Conservation (phyloP, 805 yeast genomes). For the Suhomyces sp. region DNA sequence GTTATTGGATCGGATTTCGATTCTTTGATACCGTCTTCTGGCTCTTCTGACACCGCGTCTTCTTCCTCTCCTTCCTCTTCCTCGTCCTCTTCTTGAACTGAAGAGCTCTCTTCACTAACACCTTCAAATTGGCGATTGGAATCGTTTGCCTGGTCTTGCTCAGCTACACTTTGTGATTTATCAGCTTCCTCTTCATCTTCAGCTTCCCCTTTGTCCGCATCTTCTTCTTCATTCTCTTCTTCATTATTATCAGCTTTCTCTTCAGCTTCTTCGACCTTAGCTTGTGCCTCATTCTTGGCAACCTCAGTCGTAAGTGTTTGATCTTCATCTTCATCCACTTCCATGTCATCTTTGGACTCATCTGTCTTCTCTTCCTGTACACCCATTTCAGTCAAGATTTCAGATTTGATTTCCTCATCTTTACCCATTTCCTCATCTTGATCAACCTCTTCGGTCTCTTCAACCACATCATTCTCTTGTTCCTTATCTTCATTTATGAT, state of each 20-base stretch:
- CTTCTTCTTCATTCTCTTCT: constrained; percentile 5
- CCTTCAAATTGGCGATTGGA: no score
- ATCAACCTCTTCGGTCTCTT: neutral
- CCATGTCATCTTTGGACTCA: neutral
- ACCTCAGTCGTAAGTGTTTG: no score
- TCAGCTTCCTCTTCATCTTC: constrained; percentile 5
- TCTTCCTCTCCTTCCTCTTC: constrained; percentile 8
- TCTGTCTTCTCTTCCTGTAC: neutral
- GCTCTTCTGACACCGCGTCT: constrained; percentile 7
- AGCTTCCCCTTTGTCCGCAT: neutral
- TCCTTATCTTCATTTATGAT: constrained; percentile 1
- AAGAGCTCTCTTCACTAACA: no score
- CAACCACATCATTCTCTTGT: neutral
- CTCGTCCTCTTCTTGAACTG: no score
- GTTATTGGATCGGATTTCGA: no score
- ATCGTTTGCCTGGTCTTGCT: no score
- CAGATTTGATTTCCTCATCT: constrained; percentile 8
- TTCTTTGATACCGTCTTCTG: constrained; percentile 4
- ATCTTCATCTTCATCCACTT: constrained; percentile 2
- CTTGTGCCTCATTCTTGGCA: constrained; percentile 1
- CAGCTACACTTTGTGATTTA: no score
- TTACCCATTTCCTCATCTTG: constrained; percentile 2
- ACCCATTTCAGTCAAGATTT: constrained; percentile 5
- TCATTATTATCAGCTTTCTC: constrained; percentile 4
- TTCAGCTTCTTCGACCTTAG: constrained; percentile 4